Base-by-base conservation (phyloP, 768 basidiomycete genomes). In the Stropharia rugosoannulata region DNA sequence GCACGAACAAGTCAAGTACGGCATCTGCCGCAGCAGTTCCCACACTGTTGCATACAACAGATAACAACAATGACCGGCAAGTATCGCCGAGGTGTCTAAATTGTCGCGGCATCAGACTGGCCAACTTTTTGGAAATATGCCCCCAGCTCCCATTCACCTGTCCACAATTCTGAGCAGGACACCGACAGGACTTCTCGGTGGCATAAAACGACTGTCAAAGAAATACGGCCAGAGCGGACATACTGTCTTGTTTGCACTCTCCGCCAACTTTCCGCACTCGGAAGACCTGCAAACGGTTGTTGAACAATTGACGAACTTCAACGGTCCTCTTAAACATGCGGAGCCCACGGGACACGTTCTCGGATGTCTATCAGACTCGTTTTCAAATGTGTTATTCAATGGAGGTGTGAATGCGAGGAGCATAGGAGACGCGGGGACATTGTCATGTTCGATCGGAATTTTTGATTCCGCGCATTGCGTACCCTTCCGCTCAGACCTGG, bases 401-500 rank as follows among this genome's bases (percentile, higher is more conserved):
- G 40, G 42, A 32, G 11, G 45, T 11, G 22, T 22, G 16, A 41
- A 41, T 15, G 19, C n/a, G 40, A 4, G 3, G 11, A n/a, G 19
- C 9, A 16, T 22, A 11, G 42, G 22, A 51, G 5, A 56, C 52
- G 51, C 61, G 27, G 69, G 62, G 25, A 54, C 68, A 18, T 66
- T 83, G 29, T 71, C 79, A 1, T 89, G 87, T 62, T 83, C 86
- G 19, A 63, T 89, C 7, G 86, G 83, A 0, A 63, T 80, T 4
- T 81, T 87, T 49, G 75, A 83, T 49, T 60, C 73, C 1, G 56
- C 68, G 0, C 49, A 64, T 7, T 79, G 78, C 10, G 70, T 75
- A 1, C 69, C 80, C 1, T 90, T 90, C 62, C 77, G 78, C n/a
- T 89, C 88, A 8, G 77, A 75, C 1, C 80, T 90, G 51, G 78